A percentile compares a stretch with the other conserved stretches of the same genome.
Conservation (phyloP, 768 basidiomycete species). For the Auricularia sp. region DNA sequence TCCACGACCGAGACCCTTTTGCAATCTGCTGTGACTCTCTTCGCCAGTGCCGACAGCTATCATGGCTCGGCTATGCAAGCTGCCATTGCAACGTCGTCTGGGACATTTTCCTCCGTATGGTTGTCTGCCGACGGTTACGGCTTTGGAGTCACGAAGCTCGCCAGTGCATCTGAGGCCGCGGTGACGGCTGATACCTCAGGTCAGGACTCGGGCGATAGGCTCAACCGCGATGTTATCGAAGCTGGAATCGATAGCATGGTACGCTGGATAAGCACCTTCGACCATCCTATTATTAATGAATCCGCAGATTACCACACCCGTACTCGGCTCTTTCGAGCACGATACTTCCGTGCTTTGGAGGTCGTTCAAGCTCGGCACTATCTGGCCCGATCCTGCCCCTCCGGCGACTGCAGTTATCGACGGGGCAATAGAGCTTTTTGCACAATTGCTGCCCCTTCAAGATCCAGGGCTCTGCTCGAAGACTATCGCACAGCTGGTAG, state of each 20-base stretch:
- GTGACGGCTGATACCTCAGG: conserved; percentile 19
- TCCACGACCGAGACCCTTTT: conserved; percentile 71
- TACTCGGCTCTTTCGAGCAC: conserved; percentile 65
- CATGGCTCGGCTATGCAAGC: conserved; percentile 80
- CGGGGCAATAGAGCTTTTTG: conserved; percentile 79
- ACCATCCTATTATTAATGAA: neutral
- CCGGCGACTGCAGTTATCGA: conserved; percentile 78
- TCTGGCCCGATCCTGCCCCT: conserved; percentile 58
- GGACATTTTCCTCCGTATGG: conserved; percentile 80
- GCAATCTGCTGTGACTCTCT: conserved; percentile 69
- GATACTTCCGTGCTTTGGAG: conserved; percentile 18
- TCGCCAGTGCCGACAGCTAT: conserved; percentile 82
- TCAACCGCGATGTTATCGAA: conserved; percentile 74
- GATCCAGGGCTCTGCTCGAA: conserved; percentile 48
- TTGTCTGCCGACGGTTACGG: conserved; percentile 80
- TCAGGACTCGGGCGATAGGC: conserved; percentile 28
- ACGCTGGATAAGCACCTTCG: conserved; percentile 16
- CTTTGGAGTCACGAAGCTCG: conserved; percentile 74
- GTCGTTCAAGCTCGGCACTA: conserved; percentile 21
- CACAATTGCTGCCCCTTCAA: conserved; percentile 68
- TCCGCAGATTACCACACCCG: conserved; percentile 57
- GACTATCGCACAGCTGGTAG: conserved; percentile 47
- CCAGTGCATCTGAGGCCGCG: conserved; percentile 36
- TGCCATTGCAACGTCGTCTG: conserved; percentile 78
- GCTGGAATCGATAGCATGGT: conserved; percentile 71